A percentile compares a stretch with the other conserved stretches of the same genome.
These are phyloP conservation scores for Ophiostoma novo-ulmi DNA, from an alignment of 2,329 filamentous ascomycete genomes.

Conservation along the genomic window DNA sequence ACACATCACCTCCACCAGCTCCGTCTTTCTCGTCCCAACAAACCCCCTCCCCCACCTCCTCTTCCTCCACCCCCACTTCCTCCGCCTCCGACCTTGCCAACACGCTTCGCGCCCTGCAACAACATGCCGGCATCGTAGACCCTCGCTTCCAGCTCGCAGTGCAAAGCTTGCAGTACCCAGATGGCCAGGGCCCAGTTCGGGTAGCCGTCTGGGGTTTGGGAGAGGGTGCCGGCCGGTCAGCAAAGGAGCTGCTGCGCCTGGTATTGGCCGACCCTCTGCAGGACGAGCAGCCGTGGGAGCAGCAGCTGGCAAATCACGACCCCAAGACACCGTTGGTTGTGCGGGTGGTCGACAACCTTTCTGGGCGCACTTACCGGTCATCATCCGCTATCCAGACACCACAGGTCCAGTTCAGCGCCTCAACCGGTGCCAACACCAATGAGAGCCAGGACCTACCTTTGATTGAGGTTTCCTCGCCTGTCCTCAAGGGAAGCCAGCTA, in stretches of 20 bases:
- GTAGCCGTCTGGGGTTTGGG: slow-evolving; percentile 51
- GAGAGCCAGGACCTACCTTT: slow-evolving; percentile 47
- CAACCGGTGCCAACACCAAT: background rate
- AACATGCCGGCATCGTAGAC: slow-evolving; percentile 56
- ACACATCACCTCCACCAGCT: background rate
- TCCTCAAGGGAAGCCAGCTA: slow-evolving; percentile 55
- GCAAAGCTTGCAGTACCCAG: slow-evolving; percentile 53
- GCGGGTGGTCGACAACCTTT: slow-evolving; percentile 41
- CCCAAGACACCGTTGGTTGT: slow-evolving; percentile 57
- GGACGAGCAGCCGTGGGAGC: slow-evolving; percentile 61
- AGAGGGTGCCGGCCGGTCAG: slow-evolving; percentile 42
- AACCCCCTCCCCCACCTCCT: background rate
- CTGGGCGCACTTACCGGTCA: slow-evolving; percentile 31
- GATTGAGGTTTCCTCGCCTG: slow-evolving; percentile 58
- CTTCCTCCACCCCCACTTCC: background rate
- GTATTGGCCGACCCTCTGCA: slow-evolving; percentile 66
- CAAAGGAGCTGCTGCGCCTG: slow-evolving; percentile 62
- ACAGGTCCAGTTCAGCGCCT: slow-evolving; percentile 3
- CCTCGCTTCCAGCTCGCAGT: slow-evolving; percentile 67
- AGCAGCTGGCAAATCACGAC: slow-evolving; percentile 50
- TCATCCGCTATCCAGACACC: background rate
- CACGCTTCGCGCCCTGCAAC: slow-evolving; percentile 56
- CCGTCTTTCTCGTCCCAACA: slow-evolving; percentile 10
- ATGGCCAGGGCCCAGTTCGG: slow-evolving; percentile 54
- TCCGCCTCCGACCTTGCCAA: slow-evolving; percentile 48